Evolutionary conservation across 169 alveolate genomes (phyloP).

Genomic region (Hepatocystis sp.): DNA sequence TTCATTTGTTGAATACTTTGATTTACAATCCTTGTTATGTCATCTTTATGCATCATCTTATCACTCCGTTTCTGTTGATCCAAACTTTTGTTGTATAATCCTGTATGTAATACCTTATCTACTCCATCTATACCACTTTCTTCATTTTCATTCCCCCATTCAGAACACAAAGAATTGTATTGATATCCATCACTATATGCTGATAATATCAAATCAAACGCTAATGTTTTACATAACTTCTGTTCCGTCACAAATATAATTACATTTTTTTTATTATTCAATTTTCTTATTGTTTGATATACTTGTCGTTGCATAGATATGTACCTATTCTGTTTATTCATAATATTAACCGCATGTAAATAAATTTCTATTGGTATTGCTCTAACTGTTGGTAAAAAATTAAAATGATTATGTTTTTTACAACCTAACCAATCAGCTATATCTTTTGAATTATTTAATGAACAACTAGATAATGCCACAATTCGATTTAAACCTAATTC

Average conservation of each 20-base stretch:
- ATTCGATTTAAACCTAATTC: slow-evolving; percentile 56
- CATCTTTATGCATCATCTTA: too few species aligned
- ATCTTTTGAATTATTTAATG: slow-evolving; percentile 85
- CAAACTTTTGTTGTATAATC: too few species aligned
- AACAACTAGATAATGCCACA: slow-evolving; percentile 53
- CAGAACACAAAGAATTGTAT: not conserved
- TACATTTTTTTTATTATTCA: slow-evolving; percentile 82
- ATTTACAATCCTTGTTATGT: too few species aligned
- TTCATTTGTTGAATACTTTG: too few species aligned
- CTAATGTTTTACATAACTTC: slow-evolving; percentile 94
- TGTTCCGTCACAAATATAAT: slow-evolving; percentile 96
- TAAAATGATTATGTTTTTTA: slow-evolving; percentile 78
- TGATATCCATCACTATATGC: slow-evolving; percentile 83
- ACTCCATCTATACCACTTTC: slow-evolving; percentile 1
- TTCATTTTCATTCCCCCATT: not conserved
- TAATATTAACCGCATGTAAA: slow-evolving; percentile 66
- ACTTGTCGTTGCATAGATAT: slow-evolving; percentile 78
- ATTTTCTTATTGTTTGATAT: slow-evolving; percentile 55
- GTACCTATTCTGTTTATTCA: slow-evolving; percentile 69
- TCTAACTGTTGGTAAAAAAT: slow-evolving; percentile 89
- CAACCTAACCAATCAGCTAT: slow-evolving; percentile 93
- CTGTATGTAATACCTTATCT: slow-evolving; percentile 4
- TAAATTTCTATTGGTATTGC: slow-evolving; percentile 86
- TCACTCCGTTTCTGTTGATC: too few species aligned
- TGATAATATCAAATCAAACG: slow-evolving; percentile 92